Evolutionary conservation across 768 basidiomycete species (phyloP).

Genomic region (Leccinum barrowsii): DNA sequence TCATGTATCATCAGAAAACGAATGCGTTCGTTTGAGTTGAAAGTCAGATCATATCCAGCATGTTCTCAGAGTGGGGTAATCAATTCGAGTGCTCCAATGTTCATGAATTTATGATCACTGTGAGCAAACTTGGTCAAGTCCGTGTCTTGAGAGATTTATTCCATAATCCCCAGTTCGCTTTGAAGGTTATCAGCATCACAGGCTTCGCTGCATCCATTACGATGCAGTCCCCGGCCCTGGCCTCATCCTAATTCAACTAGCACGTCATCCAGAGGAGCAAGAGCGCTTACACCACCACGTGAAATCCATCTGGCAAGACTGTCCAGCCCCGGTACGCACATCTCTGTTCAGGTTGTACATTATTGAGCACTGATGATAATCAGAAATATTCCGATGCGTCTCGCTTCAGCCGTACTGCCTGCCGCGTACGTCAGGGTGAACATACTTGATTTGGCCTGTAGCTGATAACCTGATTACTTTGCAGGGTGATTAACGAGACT

Average conservation of each 20-base stretch:
- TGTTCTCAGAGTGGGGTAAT: not conserved
- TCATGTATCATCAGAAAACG: not conserved
- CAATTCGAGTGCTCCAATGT: not conserved
- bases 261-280: not conserved
- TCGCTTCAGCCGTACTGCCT: not conserved
- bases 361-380: not conserved
- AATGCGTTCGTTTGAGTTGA: not conserved
- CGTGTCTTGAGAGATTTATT: not conserved
- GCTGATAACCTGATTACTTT: not conserved
- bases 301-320: not conserved
- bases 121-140: not conserved
- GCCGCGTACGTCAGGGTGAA: not conserved
- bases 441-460: not conserved
- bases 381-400: not conserved
- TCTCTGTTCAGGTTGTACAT: not conserved
- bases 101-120: not conserved
- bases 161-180: not conserved
- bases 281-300: not conserved
- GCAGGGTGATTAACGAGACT: not conserved
- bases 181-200: not conserved
- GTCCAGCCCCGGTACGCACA: not conserved
- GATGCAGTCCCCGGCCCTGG: not conserved
- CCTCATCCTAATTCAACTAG: not conserved
- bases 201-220: not conserved
- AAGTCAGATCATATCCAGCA: not conserved